Evolutionary conservation across 176 grass and related monocot species (phyloP), one percentile per base, ranked within the genome.

Genomic region (Phyllostachys edulis): DNA sequence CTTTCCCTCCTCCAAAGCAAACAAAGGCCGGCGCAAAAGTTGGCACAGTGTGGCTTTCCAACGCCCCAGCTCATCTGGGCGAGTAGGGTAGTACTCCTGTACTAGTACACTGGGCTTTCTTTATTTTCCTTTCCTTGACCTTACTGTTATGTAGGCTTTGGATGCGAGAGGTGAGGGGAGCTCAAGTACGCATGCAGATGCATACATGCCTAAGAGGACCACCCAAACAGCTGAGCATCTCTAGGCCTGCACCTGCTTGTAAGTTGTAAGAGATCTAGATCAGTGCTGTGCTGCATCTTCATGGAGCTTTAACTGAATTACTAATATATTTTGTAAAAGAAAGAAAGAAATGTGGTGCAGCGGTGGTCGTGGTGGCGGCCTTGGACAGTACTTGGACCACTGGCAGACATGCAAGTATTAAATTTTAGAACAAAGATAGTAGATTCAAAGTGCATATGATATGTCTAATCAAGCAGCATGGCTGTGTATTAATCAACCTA

Each of bases 161-260:
- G 80, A 84, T 71, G 80, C 78, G 86, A 78, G 74, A 57, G 56
- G 66, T 78, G 73, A 88, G 80, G 56, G 80, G 56, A 59, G 59
- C 69, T 62, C 50, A 76, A 85, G 82, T 89, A 89, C 52, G 77
- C 82, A 62, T 54, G 88, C 76, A 29, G 29, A 29, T 29, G 29
- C 76, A 46, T 26, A 76, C 86, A 71, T 83, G 74, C 78, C 42
- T 80, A 66, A 45, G 39, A 87, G 76, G 87, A 89, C 82, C 82
- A 89, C 85, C 69, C 20, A 45, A 56, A 44, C 77, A 75, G 57
- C 63, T 81, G 60, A 87, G 85, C 85, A 81, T 81, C 85, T 75
- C 77, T 89, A 85, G 83, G 88, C 77, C 55, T 85, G 71, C 80
- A 77, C 9, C 69, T 63, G 57, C 55, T 23, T 23, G 55, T 57